Evolutionary conservation across 2,329 filamentous ascomycete genomes (phyloP).

Genomic region (Aspergillus floridensis): DNA sequence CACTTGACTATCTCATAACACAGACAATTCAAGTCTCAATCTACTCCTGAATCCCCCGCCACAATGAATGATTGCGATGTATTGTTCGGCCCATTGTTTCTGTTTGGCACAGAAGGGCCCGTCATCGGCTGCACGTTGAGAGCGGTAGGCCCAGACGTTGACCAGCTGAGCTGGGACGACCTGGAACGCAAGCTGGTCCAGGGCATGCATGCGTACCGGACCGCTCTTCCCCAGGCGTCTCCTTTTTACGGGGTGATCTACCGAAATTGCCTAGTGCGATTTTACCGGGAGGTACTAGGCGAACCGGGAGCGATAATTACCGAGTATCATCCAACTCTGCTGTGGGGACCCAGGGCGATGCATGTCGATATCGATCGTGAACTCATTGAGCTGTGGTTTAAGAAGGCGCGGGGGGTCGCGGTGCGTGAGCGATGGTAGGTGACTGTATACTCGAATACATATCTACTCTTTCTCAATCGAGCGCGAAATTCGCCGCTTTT

Average conservation of each 20-base stretch:
- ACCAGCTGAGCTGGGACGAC: background rate
- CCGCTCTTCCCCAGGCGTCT: background rate
- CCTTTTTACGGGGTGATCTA: background rate
- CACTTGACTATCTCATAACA: too few relatives aligned
- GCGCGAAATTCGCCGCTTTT: too few relatives aligned
- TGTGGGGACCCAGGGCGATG: background rate
- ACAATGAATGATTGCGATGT: too few relatives aligned
- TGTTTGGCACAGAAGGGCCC: background rate
- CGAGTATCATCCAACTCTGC: background rate
- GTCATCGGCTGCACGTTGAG: background rate
- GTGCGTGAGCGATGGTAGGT: background rate
- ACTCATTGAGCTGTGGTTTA: background rate
- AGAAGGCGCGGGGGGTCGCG: background rate
- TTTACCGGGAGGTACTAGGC: background rate
- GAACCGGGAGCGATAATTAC: background rate
- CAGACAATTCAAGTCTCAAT: too few relatives aligned
- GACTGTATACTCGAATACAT: background rate
- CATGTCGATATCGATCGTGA: background rate
- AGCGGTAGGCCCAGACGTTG: background rate
- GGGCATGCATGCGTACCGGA: background rate
- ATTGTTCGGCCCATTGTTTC: background rate
- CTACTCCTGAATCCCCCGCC: too few relatives aligned
- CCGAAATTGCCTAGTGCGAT: background rate
- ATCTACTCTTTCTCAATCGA: too few relatives aligned
- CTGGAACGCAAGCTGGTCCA: background rate